Evolutionary conservation across 2,329 filamentous ascomycete species (phyloP), one percentile per base, ranked within the genome.

Genomic region (Ophiostoma pallidulum): DNA sequence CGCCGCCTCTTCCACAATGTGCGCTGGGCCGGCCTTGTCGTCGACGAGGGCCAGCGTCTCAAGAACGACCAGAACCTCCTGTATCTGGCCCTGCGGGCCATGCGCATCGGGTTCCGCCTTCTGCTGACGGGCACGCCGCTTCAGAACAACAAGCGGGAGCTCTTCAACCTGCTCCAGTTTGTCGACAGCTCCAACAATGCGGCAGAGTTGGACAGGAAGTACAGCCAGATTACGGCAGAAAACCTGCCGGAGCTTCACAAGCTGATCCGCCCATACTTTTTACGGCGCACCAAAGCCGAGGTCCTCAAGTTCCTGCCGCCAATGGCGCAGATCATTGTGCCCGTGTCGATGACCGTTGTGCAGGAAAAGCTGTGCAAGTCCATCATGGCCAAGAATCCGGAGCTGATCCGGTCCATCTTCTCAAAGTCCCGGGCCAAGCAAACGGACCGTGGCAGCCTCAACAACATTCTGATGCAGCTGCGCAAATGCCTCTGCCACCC

Each of bases 111-210:
- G 0, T 96, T 92, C 66, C 82, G 88, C 45, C 74, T 95, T 33
- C 74, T 98, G 2, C 72, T 98, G 29, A 97, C 91, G 65, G 89
- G 82, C 2, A 98, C 92, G 0, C 92, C 92, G 0, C 68, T 98
- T 12, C 92, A 98, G 58, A 98, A 98, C 65, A 97, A 96, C 62
- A 86, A 88, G 56, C 77, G 89, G 40, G 92, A 98, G 63, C 71
- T 98, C 0, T 97, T 97, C 70, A 98, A 96, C 59, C 72, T 98
- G n/a, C 68, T 98, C 4, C 91, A 97, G 55, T 98, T 98, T 63
- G 75, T 96, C 37, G 89, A 98, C 59, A 75, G 80, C 7, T 71
- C 68, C 1, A 68, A 73, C 40, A 76, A 89, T 56, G 90, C 92
- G 0, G 77, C 77, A 29, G 66, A 75, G 18, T 69, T 97, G 3